Evolutionary conservation across 2,329 filamentous ascomycete species (phyloP), one percentile per base, ranked within the genome.

Genomic region (Herpotrichia juniperi): DNA sequence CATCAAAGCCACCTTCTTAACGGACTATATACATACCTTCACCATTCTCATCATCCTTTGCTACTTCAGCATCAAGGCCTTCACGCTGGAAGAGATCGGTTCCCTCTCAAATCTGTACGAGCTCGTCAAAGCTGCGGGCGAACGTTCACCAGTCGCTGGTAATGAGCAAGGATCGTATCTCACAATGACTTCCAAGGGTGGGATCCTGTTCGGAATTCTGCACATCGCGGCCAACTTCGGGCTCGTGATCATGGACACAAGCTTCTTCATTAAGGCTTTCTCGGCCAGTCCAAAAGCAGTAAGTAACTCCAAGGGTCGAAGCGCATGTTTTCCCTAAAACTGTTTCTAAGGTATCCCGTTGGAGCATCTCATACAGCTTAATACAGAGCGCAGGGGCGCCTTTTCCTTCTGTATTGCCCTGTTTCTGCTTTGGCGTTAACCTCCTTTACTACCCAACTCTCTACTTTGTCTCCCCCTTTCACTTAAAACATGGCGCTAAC

Each of bases 151-250:
- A 0, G 78, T 84, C 0, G 63, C 70, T 0, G 83, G 81, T 0
- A 85, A 85, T 31, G 68, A 81, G 16, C 64, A 76, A n/a, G 82
- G 82, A 0, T 81, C 79, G 0, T 83, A 81, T 51, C 56, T 85
- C 46, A 84, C 83, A 0, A 81, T 85, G 80, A 82, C 77, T 0
- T 82, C 80, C 2, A 79, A 81, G 45, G 46, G 80, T 71, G 79
- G 74, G 2, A 80, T 83, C 0, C 63, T 81, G 0, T 82, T 82
- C 19, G 79, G 77, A 0, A 81, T 82, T 3, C 68, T 81, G 1
- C 79, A 80, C 45, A 74, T 76, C 1, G 73, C 77, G 3, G 74
- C 76, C 25, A 82, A 83, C 44, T 82, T 83, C 44, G 81, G 80
- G 0, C 69, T 81, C 0, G 80, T 83, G 9, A 81, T 83, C 54